Conservation (phyloP, 148 eudicot species). For the Cornus suecica region DNA sequence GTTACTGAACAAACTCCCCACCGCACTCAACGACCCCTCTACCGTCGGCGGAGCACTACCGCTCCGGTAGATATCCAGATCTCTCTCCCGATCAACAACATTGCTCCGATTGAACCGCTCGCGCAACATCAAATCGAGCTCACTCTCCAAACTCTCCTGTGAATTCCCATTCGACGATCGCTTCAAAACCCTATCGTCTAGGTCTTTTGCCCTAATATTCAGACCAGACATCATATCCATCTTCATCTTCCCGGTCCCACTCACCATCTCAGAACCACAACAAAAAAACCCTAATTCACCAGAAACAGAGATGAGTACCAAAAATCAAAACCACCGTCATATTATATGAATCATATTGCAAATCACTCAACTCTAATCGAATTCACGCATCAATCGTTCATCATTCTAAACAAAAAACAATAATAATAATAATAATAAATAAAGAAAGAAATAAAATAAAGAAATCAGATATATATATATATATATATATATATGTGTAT, state of each 20-base stretch:
- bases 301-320: background rate
- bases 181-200: conserved; percentile 20
- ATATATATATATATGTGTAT: background rate
- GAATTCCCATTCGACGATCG: conserved; percentile 31
- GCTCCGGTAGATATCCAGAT: conserved; percentile 44
- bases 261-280: conserved; percentile 15
- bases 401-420: conserved; percentile 1
- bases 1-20: conserved; percentile 31
- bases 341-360: background rate
- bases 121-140: conserved; percentile 39
- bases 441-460: background rate
- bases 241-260: conserved; percentile 13
- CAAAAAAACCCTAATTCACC: conserved; percentile 9
- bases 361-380: conserved; percentile 8
- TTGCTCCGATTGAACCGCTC: conserved; percentile 23
- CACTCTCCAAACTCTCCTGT: conserved; percentile 31
- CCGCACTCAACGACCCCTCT: conserved; percentile 50
- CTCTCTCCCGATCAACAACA: conserved; percentile 26
- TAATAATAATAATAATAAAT: background rate
- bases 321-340: background rate
- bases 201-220: conserved; percentile 17
- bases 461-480: background rate
- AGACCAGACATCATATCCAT: conserved; percentile 18
- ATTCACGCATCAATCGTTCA: conserved; percentile 4
- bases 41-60: conserved; percentile 73